A percentile compares a stretch with the other conserved stretches of the same genome.
Evolutionary conservation across 176 grass and related monocot genomes (phyloP).

Genomic region (Dactylis glomerata): DNA sequence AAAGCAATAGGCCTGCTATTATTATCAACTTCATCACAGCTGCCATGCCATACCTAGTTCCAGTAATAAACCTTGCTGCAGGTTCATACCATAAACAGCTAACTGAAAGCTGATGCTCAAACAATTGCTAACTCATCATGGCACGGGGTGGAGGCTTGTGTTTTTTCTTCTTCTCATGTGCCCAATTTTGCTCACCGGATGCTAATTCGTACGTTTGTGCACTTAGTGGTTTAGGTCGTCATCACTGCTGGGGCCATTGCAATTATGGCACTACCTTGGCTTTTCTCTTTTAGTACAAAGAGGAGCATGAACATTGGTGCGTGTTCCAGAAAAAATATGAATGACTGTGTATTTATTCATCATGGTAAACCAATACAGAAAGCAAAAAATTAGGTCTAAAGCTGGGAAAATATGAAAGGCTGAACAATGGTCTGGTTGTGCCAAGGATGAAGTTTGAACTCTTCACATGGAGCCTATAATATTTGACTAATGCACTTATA

Average conservation of each 20-base stretch:
- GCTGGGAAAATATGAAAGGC: background rate
- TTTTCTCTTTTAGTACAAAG: background rate
- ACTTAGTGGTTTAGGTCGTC: background rate
- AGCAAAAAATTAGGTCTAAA: background rate
- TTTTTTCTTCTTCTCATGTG: background rate
- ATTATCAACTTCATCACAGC: background rate
- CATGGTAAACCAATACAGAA: slow-evolving; percentile 1
- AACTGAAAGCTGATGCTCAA: background rate
- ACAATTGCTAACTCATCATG: background rate
- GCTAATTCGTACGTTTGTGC: background rate
- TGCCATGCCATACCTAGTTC: background rate
- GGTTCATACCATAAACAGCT: background rate
- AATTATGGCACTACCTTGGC: background rate
- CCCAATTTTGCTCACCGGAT: background rate
- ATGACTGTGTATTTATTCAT: background rate
- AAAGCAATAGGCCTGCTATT: background rate
- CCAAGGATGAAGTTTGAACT: background rate
- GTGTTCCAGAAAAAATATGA: background rate
- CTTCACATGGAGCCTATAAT: background rate
- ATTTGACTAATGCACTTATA: background rate
- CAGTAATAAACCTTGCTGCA: background rate
- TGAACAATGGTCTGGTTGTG: slow-evolving; percentile 1
- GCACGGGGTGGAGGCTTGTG: background rate
- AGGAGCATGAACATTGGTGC: background rate
- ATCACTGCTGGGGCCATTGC: background rate